Percentiles rank a stretch among this genome's conserved stretches.
Conservation (phyloP, 768 basidiomycete genomes). For the Pisolithus microcarpus region DNA sequence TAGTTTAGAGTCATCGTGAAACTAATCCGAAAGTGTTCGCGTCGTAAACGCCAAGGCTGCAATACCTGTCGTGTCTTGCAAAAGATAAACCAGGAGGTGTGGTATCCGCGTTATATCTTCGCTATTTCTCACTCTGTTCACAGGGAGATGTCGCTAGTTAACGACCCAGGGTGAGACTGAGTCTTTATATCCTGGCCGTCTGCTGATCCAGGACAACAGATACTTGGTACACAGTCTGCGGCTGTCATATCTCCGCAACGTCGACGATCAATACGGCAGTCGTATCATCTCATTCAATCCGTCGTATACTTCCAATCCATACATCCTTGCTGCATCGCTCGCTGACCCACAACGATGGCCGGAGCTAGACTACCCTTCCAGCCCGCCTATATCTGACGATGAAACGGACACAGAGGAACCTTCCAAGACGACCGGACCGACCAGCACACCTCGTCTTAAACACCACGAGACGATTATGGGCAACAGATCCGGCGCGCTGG, state of each 20-base stretch:
- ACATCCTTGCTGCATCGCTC: constrained; percentile 71
- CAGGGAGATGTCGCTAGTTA: constrained; percentile 50
- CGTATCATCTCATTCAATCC: constrained; percentile 78
- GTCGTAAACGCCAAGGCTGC: no score
- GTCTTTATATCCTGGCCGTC: background rate
- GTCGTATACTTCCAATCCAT: constrained; percentile 72
- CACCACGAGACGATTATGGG: constrained; percentile 90
- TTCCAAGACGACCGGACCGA: constrained; percentile 29
- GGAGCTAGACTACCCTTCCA: constrained; percentile 64
- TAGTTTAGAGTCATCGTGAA: no score
- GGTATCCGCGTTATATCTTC: no score
- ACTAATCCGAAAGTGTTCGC: no score
- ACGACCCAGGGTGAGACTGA: constrained; percentile 49
- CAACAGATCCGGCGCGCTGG: constrained; percentile 58
- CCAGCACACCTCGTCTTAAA: constrained; percentile 54
- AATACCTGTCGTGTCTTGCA: no score
- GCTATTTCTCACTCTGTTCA: no score
- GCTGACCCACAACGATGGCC: constrained; percentile 81
- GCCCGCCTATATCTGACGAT: constrained; percentile 68
- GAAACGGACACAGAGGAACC: constrained; percentile 40
- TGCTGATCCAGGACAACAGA: constrained; percentile 25
- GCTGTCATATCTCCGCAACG: constrained; percentile 79
- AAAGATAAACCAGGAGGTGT: no score
- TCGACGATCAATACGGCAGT: constrained; percentile 79
- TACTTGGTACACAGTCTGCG: constrained; percentile 81